These are phyloP conservation scores for Arxiozyma heterogenica DNA, from an alignment of 1,139 yeast species.

Conservation along the genomic window DNA sequence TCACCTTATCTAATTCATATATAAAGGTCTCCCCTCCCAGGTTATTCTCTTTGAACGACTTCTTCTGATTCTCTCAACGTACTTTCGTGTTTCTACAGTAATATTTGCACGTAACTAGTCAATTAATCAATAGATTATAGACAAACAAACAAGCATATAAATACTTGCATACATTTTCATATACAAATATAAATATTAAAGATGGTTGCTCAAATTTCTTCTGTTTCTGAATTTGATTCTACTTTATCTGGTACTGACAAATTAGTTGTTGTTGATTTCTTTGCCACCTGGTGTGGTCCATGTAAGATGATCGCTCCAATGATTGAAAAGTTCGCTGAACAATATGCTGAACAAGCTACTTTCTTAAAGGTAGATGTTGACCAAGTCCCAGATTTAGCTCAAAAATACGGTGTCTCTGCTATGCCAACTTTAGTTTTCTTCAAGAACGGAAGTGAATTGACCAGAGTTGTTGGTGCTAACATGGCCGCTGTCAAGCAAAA, in stretches of 20 bases:
- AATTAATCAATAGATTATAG: not conserved
- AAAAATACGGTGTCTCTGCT: slow-evolving; percentile 62
- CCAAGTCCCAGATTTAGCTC: slow-evolving; percentile 63
- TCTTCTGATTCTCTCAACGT: too few species aligned
- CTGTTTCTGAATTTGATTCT: slow-evolving; percentile 52
- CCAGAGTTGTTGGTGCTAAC: slow-evolving; percentile 80
- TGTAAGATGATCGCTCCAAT: slow-evolving; percentile 93
- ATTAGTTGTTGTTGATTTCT: slow-evolving; percentile 82
- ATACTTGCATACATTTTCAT: slow-evolving; percentile 3
- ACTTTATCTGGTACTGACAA: slow-evolving; percentile 44
- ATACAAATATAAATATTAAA: slow-evolving; percentile 13
- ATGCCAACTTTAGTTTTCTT: slow-evolving; percentile 85
- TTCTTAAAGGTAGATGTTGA: slow-evolving; percentile 86
- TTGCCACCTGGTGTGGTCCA: slow-evolving; percentile 96
- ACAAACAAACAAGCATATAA: not conserved
- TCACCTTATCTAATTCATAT: not conserved
- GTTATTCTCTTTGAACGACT: not conserved
- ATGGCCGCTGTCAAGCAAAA: slow-evolving; percentile 71
- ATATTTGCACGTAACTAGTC: not conserved
- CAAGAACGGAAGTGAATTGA: slow-evolving; percentile 65
- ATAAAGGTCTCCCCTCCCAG: not conserved
- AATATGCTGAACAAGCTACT: slow-evolving; percentile 44
- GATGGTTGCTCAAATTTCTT: slow-evolving; percentile 39
- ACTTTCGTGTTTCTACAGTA: not conserved
- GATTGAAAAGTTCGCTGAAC: slow-evolving; percentile 62